A percentile compares a stretch with the other conserved stretches of the same genome.
Conservation (phyloP, 1,139 yeast genomes). For the Pichia sp. region DNA sequence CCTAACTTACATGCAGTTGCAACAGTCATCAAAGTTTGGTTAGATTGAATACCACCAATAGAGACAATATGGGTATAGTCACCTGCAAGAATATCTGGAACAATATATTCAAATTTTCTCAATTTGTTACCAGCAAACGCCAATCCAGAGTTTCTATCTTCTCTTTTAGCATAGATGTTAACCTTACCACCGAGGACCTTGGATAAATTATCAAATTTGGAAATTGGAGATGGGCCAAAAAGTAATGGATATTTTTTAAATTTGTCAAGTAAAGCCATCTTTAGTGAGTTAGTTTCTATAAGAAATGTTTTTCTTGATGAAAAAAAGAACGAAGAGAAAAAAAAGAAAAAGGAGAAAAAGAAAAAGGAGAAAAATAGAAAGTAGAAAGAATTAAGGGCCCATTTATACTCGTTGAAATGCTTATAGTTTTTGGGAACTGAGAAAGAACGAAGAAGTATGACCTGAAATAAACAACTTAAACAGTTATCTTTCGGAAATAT, state of each 20-base stretch:
- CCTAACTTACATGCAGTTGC: conserved; percentile 33
- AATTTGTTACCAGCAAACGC: conserved; percentile 33
- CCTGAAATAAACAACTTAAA: too few relatives aligned
- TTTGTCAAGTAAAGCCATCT: conserved; percentile 23
- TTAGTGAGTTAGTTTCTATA: not conserved
- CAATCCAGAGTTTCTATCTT: conserved; percentile 32
- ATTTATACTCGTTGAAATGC: too few relatives aligned
- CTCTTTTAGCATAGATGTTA: conserved; percentile 31
- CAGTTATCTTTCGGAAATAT: too few relatives aligned
- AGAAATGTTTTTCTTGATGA: not conserved
- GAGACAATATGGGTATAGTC: conserved; percentile 32
- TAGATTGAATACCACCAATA: conserved; percentile 32
- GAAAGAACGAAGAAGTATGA: conserved; percentile 6
- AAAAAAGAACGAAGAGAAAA: too few relatives aligned
- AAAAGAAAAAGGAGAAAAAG: not conserved
- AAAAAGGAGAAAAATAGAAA: not conserved
- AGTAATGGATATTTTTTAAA: conserved; percentile 28
- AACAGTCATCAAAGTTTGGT: conserved; percentile 32
- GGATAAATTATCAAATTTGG: conserved; percentile 28
- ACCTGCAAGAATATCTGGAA: conserved; percentile 31
- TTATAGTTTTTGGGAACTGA: not conserved
- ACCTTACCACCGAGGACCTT: conserved; percentile 29
- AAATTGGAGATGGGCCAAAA: conserved; percentile 32
- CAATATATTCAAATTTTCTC: conserved; percentile 31
- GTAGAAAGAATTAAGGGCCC: not conserved